Percentiles rank a stretch among this genome's conserved stretches.
Conservation (phyloP, 2,329 filamentous ascomycete genomes). For the Fusarium sp. region DNA sequence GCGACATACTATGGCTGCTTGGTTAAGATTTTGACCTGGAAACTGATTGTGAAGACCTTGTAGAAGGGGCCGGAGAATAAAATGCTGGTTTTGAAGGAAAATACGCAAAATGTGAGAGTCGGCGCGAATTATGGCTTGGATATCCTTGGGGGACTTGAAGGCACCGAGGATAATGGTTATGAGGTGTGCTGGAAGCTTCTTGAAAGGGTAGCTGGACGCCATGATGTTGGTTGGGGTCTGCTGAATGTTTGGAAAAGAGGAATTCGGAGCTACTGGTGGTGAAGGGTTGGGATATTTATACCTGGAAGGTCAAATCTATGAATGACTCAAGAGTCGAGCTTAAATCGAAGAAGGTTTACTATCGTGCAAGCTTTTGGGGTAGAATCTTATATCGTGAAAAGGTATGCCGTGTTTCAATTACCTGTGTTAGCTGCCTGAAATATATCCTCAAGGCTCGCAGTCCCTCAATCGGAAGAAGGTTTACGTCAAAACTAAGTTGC, state of each 20-base stretch:
- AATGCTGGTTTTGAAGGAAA: not conserved
- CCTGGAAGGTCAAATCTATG: accelerated
- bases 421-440: not conserved
- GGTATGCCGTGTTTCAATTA: not conserved
- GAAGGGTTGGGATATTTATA: not conserved
- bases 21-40: no score
- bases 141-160: not conserved
- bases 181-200: not conserved
- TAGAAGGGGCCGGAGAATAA: not conserved
- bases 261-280: accelerated
- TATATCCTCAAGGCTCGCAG: not conserved
- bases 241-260: not conserved
- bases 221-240: not conserved
- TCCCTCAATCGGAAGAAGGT: not conserved
- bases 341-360: not conserved
- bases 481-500: no score
- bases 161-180: not conserved
- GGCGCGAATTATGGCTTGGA: accelerated
- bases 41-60: not conserved
- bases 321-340: not conserved
- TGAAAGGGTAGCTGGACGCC: not conserved
- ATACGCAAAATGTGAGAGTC: not conserved
- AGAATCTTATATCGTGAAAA: not conserved
- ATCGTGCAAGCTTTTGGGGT: not conserved
- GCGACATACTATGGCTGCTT: no score